These are phyloP conservation scores for Leucocoprinus leucothites DNA, from an alignment of 768 basidiomycete species.

Conservation along the genomic window DNA sequence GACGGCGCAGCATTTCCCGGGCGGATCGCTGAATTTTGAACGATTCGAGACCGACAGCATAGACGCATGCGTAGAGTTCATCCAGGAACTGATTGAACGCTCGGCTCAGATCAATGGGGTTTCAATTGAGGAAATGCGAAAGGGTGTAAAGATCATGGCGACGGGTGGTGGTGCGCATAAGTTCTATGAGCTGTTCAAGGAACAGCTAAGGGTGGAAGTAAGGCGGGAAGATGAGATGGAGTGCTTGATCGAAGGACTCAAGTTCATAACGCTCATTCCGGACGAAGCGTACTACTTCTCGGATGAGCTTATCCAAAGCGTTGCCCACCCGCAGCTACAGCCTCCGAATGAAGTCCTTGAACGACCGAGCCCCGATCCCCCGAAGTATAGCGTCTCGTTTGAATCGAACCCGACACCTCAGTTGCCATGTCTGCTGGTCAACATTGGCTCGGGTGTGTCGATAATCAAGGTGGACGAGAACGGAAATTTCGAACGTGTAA, in stretches of 20 bases:
- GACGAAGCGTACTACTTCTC: conserved; percentile 99
- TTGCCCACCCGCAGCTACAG: conserved; percentile 29
- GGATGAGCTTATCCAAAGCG: conserved; percentile 86
- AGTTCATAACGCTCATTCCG: conserved; percentile 94
- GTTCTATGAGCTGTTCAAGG: conserved; percentile 81
- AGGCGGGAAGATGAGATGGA: conserved; percentile 97
- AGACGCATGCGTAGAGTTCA: conserved; percentile 78
- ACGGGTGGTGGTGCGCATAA: conserved; percentile 97
- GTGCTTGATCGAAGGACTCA: conserved; percentile 92
- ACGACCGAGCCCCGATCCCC: conserved; percentile 88
- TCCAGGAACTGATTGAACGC: conserved; percentile 80
- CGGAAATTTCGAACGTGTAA: conserved; percentile 93
- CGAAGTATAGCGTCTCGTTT: conserved; percentile 85
- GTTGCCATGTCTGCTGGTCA: conserved; percentile 93
- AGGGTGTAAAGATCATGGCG: conserved; percentile 94
- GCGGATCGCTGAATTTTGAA: conserved; percentile 96
- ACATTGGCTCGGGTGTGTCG: conserved; percentile 97
- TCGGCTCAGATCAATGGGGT: conserved; percentile 87
- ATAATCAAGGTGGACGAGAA: conserved; percentile 97
- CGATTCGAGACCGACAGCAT: conserved; percentile 94
- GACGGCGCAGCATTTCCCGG: conserved; percentile 83
- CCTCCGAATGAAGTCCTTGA: conserved; percentile 41
- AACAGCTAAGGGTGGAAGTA: conserved; percentile 80
- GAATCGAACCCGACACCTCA: conserved; percentile 81
- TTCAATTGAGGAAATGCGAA: conserved; percentile 85